Evolutionary conservation across 1,284 basidiomycete genomes (phyloP), one percentile per base, ranked within the genome.

Genomic region (Veloporphyrellus conicus): DNA sequence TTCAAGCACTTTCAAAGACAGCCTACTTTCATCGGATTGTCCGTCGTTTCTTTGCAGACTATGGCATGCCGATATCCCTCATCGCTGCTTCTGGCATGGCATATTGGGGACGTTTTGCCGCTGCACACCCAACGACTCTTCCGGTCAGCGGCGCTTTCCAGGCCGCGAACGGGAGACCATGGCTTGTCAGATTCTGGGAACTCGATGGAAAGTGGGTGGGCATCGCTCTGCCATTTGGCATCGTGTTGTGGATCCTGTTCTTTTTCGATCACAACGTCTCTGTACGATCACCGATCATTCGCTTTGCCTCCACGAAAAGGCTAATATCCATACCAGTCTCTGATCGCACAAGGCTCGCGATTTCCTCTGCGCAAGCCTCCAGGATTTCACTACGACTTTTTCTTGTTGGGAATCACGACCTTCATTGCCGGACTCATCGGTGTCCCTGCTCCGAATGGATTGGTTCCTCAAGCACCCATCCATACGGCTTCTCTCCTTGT

Each of bases 401-500:
- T 93, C 73, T 72, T 93, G 4, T 80, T 99, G 14, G 95, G 94
- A 4, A 75, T 95, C 52, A 93, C 90, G 0, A 97, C 94, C 0
- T 89, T 98, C 59, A 81, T 97, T 41, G 86, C 93, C 4, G 94
- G 93, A 0, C 71, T 98, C 16, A 75, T 99, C 3, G 94, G 94
- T 15, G 64, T 96, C 4, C 93, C 94, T 0, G 93, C 94, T 0
- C 94, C 94, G 0, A 97, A 98, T 60, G 94, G 93, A 4, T 77
- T 95, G 19, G 96, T 99, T 41, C 94, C 94, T 0, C 95, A 98
- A 69, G 94, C 95, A 1, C 95, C 94, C 0, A 89, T 96, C 20
- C 93, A 97, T 60, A 97, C 94, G 0, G 80, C 82, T 12, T 88
- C 91, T 7, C 79, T 99, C 0, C 74, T 89, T 15, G 77, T 95